Evolutionary conservation across 164 flowering plant genomes (phyloP).

Genomic region (Malania oleifera): DNA sequence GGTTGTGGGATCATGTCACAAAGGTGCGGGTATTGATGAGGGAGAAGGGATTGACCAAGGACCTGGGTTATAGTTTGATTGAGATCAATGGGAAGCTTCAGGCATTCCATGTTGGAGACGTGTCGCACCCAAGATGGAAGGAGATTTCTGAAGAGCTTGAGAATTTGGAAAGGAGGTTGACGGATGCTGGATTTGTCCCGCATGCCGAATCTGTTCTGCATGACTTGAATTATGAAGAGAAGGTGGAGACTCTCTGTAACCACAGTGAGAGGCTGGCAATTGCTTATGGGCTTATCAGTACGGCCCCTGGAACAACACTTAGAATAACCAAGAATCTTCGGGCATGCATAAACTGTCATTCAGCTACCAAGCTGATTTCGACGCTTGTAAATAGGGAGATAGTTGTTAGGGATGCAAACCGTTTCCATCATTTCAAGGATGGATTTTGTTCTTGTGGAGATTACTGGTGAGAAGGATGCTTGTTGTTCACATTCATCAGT

Average conservation of each 20-base stretch:
- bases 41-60: conserved; percentile 45
- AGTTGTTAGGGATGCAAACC: conserved; percentile 39
- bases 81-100: conserved; percentile 44
- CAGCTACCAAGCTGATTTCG: conserved; percentile 42
- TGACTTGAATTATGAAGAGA: conserved; percentile 39
- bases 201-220: conserved; percentile 39
- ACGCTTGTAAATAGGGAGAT: conserved; percentile 37
- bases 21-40: conserved; percentile 37
- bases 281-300: conserved; percentile 42
- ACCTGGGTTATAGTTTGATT: conserved; percentile 44
- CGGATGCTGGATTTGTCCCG: conserved; percentile 42
- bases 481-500: no score
- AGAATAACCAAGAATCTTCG: conserved; percentile 44
- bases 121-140: conserved; percentile 35
- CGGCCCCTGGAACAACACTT: conserved; percentile 40
- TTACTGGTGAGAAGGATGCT: conserved; percentile 28
- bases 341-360: conserved; percentile 46
- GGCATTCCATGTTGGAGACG: conserved; percentile 41
- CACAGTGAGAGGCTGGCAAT: conserved; percentile 50
- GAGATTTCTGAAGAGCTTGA: conserved; percentile 37
- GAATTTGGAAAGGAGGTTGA: conserved; percentile 35
- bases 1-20: conserved; percentile 41
- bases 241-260: conserved; percentile 31
- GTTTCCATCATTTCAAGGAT: conserved; percentile 47
- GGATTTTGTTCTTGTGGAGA: conserved; percentile 48